phyloP scores from a whole-genome alignment of 176 grass and related monocot genomes.

The Triticum turgidum region DNA sequence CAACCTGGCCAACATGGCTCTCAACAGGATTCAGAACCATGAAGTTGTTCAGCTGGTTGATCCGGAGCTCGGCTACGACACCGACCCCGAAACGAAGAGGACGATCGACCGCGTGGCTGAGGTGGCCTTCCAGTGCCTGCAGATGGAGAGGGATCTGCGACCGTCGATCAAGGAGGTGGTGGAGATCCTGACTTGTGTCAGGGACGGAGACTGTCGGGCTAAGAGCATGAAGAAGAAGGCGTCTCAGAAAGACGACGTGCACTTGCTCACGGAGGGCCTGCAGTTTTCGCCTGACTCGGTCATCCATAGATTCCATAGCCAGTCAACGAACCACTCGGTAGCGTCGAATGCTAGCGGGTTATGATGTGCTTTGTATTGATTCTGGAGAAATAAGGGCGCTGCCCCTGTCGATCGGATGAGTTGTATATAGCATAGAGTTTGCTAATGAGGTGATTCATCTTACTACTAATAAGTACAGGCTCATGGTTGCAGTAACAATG shows the following conservation, averaged over 20 bases:
- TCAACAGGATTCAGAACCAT: slow-evolving; percentile 70
- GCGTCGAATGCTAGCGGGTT: slow-evolving; percentile 56
- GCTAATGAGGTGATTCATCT: slow-evolving; percentile 25
- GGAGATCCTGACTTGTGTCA: slow-evolving; percentile 51
- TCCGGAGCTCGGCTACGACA: slow-evolving; percentile 47
- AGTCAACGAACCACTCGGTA: slow-evolving; percentile 40
- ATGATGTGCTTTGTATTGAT: slow-evolving; percentile 22
- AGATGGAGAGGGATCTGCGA: slow-evolving; percentile 66
- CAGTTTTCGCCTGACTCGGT: slow-evolving; percentile 57
- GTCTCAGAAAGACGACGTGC: slow-evolving; percentile 31
- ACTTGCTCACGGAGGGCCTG: slow-evolving; percentile 26
- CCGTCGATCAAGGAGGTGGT: slow-evolving; percentile 79
- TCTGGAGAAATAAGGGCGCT: slow-evolving; percentile 14
- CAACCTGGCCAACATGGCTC: slow-evolving; percentile 68
- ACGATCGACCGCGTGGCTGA: slow-evolving; percentile 59
- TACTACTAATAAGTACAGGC: not conserved
- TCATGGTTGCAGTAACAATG: not conserved
- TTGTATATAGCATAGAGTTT: slow-evolving; percentile 58
- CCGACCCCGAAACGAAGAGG: slow-evolving; percentile 40
- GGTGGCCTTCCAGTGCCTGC: slow-evolving; percentile 80
- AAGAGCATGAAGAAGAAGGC: slow-evolving; percentile 11
- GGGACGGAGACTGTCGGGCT: slow-evolving; percentile 7
- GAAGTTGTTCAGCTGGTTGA: slow-evolving; percentile 70
- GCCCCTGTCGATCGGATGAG: slow-evolving; percentile 10
- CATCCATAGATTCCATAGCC: slow-evolving; percentile 55